phyloP scores from a whole-genome alignment of 2,329 filamentous ascomycete genomes.

The Colletotrichum liriopes region DNA sequence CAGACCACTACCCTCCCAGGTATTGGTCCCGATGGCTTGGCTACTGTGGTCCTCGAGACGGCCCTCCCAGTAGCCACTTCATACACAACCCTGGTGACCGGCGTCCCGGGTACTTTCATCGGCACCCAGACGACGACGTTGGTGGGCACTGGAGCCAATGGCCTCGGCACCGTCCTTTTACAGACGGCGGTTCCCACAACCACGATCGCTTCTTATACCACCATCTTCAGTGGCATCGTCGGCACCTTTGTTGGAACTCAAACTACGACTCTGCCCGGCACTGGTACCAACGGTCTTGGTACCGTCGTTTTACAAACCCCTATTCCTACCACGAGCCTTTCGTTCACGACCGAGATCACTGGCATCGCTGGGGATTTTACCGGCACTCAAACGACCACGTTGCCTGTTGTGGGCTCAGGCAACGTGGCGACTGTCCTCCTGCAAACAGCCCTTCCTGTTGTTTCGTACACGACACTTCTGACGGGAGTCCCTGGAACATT shows the following conservation, averaged over 20 bases:
- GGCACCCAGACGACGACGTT: conserved; percentile 9
- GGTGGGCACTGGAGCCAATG: neutral
- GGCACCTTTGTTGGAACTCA: conserved; percentile 25
- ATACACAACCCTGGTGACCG: conserved; percentile 17
- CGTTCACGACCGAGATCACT: conserved; percentile 14
- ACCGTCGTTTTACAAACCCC: conserved; percentile 29
- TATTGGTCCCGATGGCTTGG: neutral
- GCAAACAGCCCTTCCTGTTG: conserved; percentile 20
- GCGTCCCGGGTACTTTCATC: neutral
- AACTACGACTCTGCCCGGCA: conserved; percentile 18
- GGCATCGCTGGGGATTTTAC: conserved; percentile 20
- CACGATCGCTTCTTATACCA: neutral
- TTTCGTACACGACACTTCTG: neutral
- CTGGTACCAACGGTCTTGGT: neutral
- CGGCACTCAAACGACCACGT: conserved; percentile 12
- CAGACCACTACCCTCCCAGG: conserved; percentile 1
- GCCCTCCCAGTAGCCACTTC: conserved; percentile 1
- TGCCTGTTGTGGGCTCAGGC: conserved; percentile 7
- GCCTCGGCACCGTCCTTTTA: neutral
- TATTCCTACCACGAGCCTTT: conserved; percentile 19
- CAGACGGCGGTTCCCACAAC: conserved; percentile 14
- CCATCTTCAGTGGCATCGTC: conserved; percentile 13
- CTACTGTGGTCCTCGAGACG: conserved; percentile 9
- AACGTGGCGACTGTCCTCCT: conserved; percentile 17
- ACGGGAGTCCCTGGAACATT: conserved; percentile 22